Evolutionary conservation across 495 filamentous ascomycete genomes (phyloP).

Genomic region (Saxophila tyrrhenica): DNA sequence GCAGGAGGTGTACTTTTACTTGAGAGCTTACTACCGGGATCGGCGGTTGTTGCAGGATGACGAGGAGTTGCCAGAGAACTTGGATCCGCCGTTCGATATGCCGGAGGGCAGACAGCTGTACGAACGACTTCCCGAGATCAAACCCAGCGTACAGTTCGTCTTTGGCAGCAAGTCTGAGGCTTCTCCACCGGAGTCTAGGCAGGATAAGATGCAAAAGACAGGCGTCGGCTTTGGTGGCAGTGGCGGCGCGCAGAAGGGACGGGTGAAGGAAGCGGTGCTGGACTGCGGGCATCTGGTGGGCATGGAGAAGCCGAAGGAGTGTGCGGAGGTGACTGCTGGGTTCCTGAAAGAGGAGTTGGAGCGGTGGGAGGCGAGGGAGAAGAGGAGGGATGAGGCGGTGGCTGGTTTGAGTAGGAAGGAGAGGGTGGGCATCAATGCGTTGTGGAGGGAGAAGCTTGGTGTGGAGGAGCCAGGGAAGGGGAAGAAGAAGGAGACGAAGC

Average conservation of each 20-base stretch:
- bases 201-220: conserved; percentile 50
- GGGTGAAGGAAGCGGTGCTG: conserved; percentile 38
- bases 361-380: not conserved
- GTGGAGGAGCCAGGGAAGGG: not conserved
- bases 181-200: conserved; percentile 39
- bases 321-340: not conserved
- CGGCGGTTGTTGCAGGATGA: conserved; percentile 31
- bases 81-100: conserved; percentile 68
- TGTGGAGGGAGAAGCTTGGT: not conserved
- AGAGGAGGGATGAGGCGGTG: not conserved
- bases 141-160: conserved; percentile 75
- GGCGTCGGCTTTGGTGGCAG: conserved; percentile 54
- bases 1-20: conserved; percentile 33
- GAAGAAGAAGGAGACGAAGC: not conserved
- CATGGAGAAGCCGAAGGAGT: conserved; percentile 1
- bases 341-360: not conserved
- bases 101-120: conserved; percentile 42
- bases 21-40: conserved; percentile 24
- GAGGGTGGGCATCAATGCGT: not conserved
- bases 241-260: conserved; percentile 49
- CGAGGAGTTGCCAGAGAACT: conserved; percentile 2
- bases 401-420: not conserved
- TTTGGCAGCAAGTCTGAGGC: conserved; percentile 51
- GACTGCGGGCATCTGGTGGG: conserved; percentile 3
- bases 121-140: conserved; percentile 50